Evolutionary conservation across 208 protist genomes (phyloP).

Genomic region (Leptomonas seymouri): DNA sequence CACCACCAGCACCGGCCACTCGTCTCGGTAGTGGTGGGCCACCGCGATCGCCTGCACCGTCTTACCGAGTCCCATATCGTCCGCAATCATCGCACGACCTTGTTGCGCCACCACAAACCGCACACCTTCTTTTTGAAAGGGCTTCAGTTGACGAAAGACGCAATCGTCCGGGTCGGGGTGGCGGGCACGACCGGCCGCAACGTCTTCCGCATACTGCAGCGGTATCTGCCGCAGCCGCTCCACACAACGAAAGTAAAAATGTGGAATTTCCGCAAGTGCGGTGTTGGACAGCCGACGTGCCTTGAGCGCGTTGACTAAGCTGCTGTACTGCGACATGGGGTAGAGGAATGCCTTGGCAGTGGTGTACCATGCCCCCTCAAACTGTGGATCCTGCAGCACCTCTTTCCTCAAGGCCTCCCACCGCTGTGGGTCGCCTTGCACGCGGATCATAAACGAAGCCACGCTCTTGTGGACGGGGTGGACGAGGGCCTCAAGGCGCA

Average conservation of each 20-base stretch:
- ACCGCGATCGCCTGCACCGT: slow-evolving; percentile 96
- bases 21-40: slow-evolving; percentile 86
- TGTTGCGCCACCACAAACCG: slow-evolving; percentile 76
- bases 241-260: slow-evolving; percentile 83
- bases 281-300: slow-evolving; percentile 27
- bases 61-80: slow-evolving; percentile 98
- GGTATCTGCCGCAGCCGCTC: slow-evolving; percentile 41
- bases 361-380: slow-evolving; percentile 60
- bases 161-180: slow-evolving; percentile 56
- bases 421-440: slow-evolving; percentile 27
- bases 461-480: slow-evolving; percentile 51
- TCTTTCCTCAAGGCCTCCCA: slow-evolving; percentile 23
- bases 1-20: slow-evolving; percentile 96
- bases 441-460: slow-evolving; percentile 35
- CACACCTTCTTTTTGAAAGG: slow-evolving; percentile 84
- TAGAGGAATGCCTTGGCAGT: slow-evolving; percentile 66
- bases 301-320: slow-evolving; percentile 45
- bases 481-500: slow-evolving; percentile 75
- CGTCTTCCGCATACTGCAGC: slow-evolving; percentile 39
- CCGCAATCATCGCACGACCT: slow-evolving; percentile 93
- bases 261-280: slow-evolving; percentile 66
- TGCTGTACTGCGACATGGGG: slow-evolving; percentile 57
- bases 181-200: slow-evolving; percentile 31
- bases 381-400: slow-evolving; percentile 53
- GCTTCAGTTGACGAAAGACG: slow-evolving; percentile 72